Evolutionary conservation across 2,329 filamentous ascomycete species (phyloP).

Genomic region (Scopulariopsis brevicaulis): DNA sequence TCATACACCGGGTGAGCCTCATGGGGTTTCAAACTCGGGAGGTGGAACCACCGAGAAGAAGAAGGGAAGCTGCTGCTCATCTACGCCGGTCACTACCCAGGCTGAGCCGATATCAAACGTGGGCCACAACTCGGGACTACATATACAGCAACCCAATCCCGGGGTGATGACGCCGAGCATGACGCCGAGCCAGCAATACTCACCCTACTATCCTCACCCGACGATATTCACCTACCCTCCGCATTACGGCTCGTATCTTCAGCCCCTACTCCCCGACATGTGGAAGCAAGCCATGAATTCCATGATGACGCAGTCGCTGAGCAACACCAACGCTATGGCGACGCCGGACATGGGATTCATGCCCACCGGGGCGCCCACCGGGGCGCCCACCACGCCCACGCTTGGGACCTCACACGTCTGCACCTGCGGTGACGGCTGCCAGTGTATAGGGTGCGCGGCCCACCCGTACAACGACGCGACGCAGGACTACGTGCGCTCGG

Average conservation of each 20-base stretch:
- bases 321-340: background rate
- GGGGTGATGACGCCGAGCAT: background rate
- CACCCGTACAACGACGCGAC: slow-evolving; percentile 59
- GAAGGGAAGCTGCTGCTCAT: slow-evolving; percentile 18
- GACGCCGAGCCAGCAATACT: background rate
- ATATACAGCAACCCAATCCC: background rate
- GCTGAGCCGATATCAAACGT: slow-evolving; percentile 7
- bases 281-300: slow-evolving; percentile 36
- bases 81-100: slow-evolving; percentile 11
- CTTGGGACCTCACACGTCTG: slow-evolving; percentile 32
- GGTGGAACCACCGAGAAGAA: slow-evolving; percentile 7
- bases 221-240: slow-evolving; percentile 35
- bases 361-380: background rate
- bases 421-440: slow-evolving; percentile 52
- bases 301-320: slow-evolving; percentile 10
- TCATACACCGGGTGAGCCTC: background rate
- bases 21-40: background rate
- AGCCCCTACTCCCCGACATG: slow-evolving; percentile 41
- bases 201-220: slow-evolving; percentile 1
- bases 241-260: slow-evolving; percentile 41
- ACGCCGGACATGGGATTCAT: slow-evolving; percentile 2
- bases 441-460: slow-evolving; percentile 56
- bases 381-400: slow-evolving; percentile 1
- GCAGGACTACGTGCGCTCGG: slow-evolving; percentile 37
- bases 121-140: background rate